Evolutionary conservation across 495 filamentous ascomycete genomes (phyloP).

Genomic region (Neurospora sp.): DNA sequence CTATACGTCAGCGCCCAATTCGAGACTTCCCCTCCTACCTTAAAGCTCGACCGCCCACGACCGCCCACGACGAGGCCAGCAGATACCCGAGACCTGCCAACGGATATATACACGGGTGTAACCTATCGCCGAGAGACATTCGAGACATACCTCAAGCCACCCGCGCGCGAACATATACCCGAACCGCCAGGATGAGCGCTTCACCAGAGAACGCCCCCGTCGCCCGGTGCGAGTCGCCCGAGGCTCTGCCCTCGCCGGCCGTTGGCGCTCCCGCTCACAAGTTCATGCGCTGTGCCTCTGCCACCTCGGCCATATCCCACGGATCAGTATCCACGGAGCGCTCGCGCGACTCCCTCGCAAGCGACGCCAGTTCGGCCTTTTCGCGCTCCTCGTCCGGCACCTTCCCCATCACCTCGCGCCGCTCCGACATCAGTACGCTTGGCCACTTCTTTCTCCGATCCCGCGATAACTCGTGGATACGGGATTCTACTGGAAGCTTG

Average conservation of each 20-base stretch:
- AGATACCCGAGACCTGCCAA: not conserved
- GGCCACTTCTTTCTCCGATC: slow-evolving; percentile 40
- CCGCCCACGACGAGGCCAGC: not conserved
- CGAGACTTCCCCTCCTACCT: not conserved
- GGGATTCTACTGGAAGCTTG: slow-evolving; percentile 32
- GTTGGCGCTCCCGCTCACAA: slow-evolving; percentile 45
- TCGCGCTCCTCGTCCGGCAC: slow-evolving; percentile 42
- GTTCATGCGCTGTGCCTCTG: slow-evolving; percentile 67
- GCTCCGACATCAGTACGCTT: slow-evolving; percentile 24
- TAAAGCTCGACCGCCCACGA: not conserved
- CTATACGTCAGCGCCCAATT: not conserved
- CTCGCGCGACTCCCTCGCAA: slow-evolving; percentile 36
- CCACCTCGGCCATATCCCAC: slow-evolving; percentile 56
- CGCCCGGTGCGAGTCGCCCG: slow-evolving; percentile 43
- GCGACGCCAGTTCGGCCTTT: slow-evolving; percentile 37
- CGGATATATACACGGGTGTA: not conserved
- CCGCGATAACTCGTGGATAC: slow-evolving; percentile 7
- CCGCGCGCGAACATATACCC: not conserved
- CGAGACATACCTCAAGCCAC: not conserved
- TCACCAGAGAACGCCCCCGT: slow-evolving; percentile 23
- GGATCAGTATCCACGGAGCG: slow-evolving; percentile 41
- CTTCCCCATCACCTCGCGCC: slow-evolving; percentile 19
- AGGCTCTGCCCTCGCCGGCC: slow-evolving; percentile 54
- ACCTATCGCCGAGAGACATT: not conserved
- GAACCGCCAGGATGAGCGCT: slow-evolving; percentile 22